Evolutionary conservation across 352 stramenopile genomes (phyloP).

Genomic region (Pythium scleroteichum): DNA sequence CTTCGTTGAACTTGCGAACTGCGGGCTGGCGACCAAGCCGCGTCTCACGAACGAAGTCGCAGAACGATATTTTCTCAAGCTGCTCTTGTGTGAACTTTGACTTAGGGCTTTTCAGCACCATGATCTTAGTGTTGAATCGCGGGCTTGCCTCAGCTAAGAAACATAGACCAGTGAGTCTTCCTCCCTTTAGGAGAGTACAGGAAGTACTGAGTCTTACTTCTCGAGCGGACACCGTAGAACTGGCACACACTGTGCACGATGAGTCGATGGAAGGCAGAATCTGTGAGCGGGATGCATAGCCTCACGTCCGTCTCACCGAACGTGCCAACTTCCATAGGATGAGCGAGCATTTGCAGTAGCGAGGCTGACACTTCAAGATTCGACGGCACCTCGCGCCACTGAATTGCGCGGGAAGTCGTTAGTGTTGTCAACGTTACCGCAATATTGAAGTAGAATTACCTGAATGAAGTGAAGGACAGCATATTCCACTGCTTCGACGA

Average conservation of each 20-base stretch:
- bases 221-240: conserved; percentile 83
- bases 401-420: too few species aligned
- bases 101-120: conserved; percentile 72
- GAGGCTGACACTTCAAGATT: conserved; percentile 63
- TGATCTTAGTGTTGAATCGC: conserved; percentile 78
- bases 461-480: conserved; percentile 82
- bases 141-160: conserved; percentile 60
- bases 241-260: conserved; percentile 89
- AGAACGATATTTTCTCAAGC: conserved; percentile 61
- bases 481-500: conserved; percentile 80
- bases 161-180: not conserved
- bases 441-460: conserved; percentile 43
- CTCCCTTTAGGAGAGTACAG: too few species aligned
- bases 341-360: conserved; percentile 58
- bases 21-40: conserved; percentile 33
- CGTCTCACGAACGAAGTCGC: conserved; percentile 78
- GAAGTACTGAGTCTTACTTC: conserved; percentile 65
- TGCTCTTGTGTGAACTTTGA: conserved; percentile 49
- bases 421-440: too few species aligned
- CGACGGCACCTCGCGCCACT: conserved; percentile 80
- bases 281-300: conserved; percentile 71
- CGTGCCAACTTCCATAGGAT: conserved; percentile 62
- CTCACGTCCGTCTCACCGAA: conserved; percentile 64
- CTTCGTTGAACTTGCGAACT: conserved; percentile 22
- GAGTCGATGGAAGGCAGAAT: conserved; percentile 86